Percentiles rank a stretch among this genome's conserved stretches.
These are phyloP conservation scores for Uronychia setigera DNA, from an alignment of 73 alveolate species.

Conservation along the genomic window DNA sequence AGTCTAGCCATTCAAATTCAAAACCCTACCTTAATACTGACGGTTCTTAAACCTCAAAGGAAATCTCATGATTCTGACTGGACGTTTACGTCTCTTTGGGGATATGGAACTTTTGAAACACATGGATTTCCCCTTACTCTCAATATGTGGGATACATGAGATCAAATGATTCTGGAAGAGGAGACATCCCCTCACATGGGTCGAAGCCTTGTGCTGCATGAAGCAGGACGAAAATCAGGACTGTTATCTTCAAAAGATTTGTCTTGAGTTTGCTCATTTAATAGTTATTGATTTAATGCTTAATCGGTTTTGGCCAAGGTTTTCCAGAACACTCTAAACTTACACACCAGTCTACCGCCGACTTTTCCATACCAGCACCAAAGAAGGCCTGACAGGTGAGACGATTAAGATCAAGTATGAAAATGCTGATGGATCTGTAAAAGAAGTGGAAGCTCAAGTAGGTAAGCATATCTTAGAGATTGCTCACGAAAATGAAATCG, in stretches of 20 bases:
- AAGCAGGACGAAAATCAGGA: not conserved
- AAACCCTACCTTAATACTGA: not conserved
- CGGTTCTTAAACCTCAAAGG: not conserved
- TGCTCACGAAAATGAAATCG: conserved; percentile 78
- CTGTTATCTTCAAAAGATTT: not conserved
- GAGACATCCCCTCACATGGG: not conserved
- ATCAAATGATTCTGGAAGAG: not conserved
- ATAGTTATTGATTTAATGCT: not conserved
- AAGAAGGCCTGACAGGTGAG: not conserved
- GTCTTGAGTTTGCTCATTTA: not conserved
- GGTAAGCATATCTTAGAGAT: conserved; percentile 79
- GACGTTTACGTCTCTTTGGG: not conserved
- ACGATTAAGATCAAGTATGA: conserved; percentile 11
- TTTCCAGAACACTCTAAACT: not conserved
- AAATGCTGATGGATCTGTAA: conserved; percentile 49
- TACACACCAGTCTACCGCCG: no score
- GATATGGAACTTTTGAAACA: not conserved
- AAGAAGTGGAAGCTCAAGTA: conserved; percentile 62
- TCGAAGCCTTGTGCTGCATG: not conserved
- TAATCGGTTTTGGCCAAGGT: not conserved
- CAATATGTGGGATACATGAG: not conserved
- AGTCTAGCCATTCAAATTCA: not conserved
- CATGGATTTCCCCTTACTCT: not conserved
- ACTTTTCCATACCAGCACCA: not conserved
- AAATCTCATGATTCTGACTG: not conserved